phyloP scores from a whole-genome alignment of 2,329 filamentous ascomycete species.

The Decorospora gaudefroyi region DNA sequence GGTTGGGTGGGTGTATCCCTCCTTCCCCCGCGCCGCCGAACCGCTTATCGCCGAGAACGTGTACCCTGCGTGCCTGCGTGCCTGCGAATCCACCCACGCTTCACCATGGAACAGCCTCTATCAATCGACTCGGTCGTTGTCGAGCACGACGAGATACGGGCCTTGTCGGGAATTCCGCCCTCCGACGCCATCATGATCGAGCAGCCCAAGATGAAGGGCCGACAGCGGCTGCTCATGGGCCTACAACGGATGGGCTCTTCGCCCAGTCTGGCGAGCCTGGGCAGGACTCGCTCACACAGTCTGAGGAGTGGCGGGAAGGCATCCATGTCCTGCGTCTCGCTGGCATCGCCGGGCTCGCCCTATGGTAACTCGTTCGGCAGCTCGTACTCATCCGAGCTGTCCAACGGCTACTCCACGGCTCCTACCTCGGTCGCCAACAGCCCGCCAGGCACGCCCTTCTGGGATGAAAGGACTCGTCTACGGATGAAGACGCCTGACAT shows the following conservation, averaged over 20 bases:
- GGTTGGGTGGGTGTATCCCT: no score
- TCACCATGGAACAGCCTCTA: constrained; percentile 44
- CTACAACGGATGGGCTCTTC: constrained; percentile 83
- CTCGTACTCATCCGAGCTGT: constrained; percentile 61
- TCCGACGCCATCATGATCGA: constrained; percentile 39
- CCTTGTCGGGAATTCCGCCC: constrained; percentile 22
- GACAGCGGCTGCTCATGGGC: constrained; percentile 71
- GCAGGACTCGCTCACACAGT: constrained; percentile 67
- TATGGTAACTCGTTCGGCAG: constrained; percentile 60
- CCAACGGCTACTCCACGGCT: constrained; percentile 61
- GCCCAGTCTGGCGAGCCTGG: constrained; percentile 68
- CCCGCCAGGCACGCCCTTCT: constrained; percentile 53
- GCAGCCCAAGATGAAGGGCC: constrained; percentile 65
- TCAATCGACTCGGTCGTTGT: constrained; percentile 47
- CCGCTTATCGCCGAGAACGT: constrained; percentile 10
- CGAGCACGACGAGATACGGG: constrained; percentile 33
- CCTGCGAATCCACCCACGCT: constrained; percentile 9
- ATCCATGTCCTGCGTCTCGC: constrained; percentile 67
- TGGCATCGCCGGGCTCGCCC: constrained; percentile 57
- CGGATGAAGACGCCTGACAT: constrained; percentile 59
- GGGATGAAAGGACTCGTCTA: constrained; percentile 61
- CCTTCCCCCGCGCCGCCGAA: constrained; percentile 20
- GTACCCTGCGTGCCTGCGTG: no score
- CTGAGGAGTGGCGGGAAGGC: constrained; percentile 67
- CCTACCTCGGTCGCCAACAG: constrained; percentile 58